A percentile compares a stretch with the other conserved stretches of the same genome.
These are phyloP conservation scores for Amesomyces nigricolor DNA, from an alignment of 2,329 filamentous ascomycete genomes.

Conservation along the genomic window DNA sequence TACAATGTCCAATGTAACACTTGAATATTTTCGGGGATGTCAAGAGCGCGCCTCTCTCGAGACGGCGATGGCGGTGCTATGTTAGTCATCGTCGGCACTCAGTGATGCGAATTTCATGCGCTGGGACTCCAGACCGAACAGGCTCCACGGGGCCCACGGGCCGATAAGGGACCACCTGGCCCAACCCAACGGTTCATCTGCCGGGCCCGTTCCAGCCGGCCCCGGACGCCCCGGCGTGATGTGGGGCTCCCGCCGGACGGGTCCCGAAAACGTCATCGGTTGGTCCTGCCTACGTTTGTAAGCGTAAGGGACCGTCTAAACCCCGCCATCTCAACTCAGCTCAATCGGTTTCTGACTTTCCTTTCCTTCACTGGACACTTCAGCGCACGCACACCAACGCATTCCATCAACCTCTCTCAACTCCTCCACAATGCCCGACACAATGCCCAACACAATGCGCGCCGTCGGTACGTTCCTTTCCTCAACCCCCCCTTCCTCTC, in stretches of 20 bases:
- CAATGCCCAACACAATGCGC: conserved; percentile 34
- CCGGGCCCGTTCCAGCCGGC: background rate
- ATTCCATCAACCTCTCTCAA: background rate
- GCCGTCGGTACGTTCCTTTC: conserved; percentile 36
- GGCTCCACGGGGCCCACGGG: too few species aligned
- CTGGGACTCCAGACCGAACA: too few species aligned
- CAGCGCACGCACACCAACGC: background rate
- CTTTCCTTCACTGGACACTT: background rate
- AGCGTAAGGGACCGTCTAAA: background rate
- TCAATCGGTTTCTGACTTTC: background rate
- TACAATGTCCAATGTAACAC: too few species aligned
- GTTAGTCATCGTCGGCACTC: too few species aligned
- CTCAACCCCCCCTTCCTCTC: background rate
- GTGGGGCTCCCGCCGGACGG: background rate
- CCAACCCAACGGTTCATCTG: background rate
- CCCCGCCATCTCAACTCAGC: background rate
- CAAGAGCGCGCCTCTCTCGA: too few species aligned
- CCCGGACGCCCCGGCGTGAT: background rate
- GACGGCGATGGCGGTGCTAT: too few species aligned
- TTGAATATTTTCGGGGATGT: too few species aligned
- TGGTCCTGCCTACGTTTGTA: background rate
- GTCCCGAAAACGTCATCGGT: conserved; percentile 4
- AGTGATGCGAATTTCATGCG: too few species aligned
- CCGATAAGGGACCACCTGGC: too few species aligned
- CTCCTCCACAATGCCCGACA: background rate